Evolutionary conservation across 768 basidiomycete species (phyloP).

Genomic region (Naganishia vishniacii): DNA sequence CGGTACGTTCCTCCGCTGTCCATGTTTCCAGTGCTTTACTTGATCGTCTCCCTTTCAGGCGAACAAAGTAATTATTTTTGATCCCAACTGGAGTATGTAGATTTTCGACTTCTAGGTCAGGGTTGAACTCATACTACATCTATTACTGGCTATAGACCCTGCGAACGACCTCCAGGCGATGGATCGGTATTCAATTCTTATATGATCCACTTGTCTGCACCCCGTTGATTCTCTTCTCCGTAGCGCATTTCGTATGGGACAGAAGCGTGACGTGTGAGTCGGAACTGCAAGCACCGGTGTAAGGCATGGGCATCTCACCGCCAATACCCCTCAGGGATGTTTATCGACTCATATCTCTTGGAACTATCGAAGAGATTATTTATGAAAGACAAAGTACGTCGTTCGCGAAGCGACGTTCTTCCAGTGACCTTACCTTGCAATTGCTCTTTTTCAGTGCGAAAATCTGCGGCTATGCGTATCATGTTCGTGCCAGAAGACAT

Average conservation of each 20-base stretch:
- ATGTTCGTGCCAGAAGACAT: too few relatives aligned
- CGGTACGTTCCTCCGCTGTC: slow-evolving; percentile 50
- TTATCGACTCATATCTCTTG: slow-evolving; percentile 44
- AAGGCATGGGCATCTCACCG: too few relatives aligned
- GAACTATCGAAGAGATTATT: slow-evolving; percentile 45
- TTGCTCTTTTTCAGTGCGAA: not conserved
- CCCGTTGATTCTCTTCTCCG: not conserved
- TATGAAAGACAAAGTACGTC: slow-evolving; percentile 46
- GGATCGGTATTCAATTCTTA: slow-evolving; percentile 32
- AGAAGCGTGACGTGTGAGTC: slow-evolving; percentile 44
- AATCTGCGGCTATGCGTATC: slow-evolving; percentile 25
- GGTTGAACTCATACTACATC: slow-evolving; percentile 6
- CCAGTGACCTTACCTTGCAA: not conserved
- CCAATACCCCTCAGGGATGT: slow-evolving; percentile 39
- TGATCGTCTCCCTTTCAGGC: slow-evolving; percentile 44
- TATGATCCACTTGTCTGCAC: not conserved
- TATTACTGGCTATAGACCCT: slow-evolving; percentile 60
- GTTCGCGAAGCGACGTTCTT: too few relatives aligned
- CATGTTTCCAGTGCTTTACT: not conserved
- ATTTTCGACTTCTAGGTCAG: not conserved
- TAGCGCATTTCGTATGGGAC: slow-evolving; percentile 46
- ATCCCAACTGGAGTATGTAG: slow-evolving; percentile 88
- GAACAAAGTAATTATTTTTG: slow-evolving; percentile 90
- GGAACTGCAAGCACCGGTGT: not conserved
- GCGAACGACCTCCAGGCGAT: slow-evolving; percentile 74